Base-by-base conservation (phyloP, 352 stramenopile species). In the Nannochloropsis limnetica region DNA sequence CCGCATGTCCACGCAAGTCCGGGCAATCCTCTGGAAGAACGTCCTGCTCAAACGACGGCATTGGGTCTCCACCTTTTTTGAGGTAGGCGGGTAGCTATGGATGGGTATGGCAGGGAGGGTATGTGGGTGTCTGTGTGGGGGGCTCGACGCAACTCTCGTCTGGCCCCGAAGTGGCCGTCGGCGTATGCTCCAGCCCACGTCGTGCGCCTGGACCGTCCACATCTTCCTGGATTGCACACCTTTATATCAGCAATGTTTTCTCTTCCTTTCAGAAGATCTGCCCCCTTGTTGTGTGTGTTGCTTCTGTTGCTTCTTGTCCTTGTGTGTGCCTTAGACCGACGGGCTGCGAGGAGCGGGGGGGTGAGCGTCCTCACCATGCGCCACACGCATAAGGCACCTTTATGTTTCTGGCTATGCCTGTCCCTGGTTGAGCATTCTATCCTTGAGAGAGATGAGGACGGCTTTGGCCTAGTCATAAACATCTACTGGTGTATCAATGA, bases 21-120 rank as follows among this genome's bases (percentile, higher is more conserved):
- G 80, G 45, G 84, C 84, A 28, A 87, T 87, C 80, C 80, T 87
- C 3, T 67, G 43, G 15, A 87, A 87, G 44, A 87, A 87, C n/a
- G 32, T 82, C 2, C 69, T 87, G 20, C 83, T 87, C 8, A 87
- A 87, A 32, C 49, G 61, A 6, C 82, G 80, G 14, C 82, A 87
- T 22, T 87, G 84, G 84, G 17, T 82, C 25, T 61, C 27, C 37
- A 67, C 31, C 2, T 81, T 45, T 61, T 31, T 22, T 67, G 79
- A 81, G 49, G 79, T 61, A 67, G 3, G 14, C 68, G 28, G 2
- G 11, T 81, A 20, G 22, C 20, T 61, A 0, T 81, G 49, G 49
- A 31, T 14, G 22, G 8, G 3, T 28, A 22, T 28, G 22, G 27
- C n/a, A 80, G n/a, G 23, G 68, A 4, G 8, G 3, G 1, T 5